These are phyloP conservation scores for Neostapfia colusana DNA, from an alignment of 176 grass and related monocot genomes.

Conservation along the genomic window DNA sequence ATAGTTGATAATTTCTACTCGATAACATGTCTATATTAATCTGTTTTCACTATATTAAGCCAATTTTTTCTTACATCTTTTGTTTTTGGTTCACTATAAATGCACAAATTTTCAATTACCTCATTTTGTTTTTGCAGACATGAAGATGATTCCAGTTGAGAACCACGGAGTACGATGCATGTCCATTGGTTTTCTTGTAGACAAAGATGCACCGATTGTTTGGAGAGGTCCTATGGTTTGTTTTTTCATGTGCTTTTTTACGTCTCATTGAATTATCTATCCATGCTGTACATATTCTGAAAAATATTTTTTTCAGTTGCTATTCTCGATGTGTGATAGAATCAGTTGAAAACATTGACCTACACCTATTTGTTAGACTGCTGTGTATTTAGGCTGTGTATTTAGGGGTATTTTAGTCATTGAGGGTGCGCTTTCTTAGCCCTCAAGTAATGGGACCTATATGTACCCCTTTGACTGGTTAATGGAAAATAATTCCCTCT, in stretches of 20 bases:
- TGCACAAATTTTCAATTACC: not conserved
- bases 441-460: too few species aligned
- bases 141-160: constrained; percentile 96
- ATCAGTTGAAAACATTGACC: not conserved
- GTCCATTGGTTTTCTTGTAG: constrained; percentile 97
- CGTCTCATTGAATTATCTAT: constrained; percentile 18
- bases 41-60: not conserved
- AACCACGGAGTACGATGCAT: constrained; percentile 87
- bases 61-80: not conserved
- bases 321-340: not conserved
- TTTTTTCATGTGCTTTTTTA: constrained; percentile 46
- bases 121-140: constrained; percentile 49
- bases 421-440: too few species aligned
- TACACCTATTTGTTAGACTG: too few species aligned
- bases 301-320: not conserved
- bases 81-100: not conserved
- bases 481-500: too few species aligned
- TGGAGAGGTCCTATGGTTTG: constrained; percentile 99
- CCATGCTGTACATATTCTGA: not conserved
- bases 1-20: not conserved
- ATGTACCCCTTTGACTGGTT: too few species aligned
- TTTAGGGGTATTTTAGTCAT: too few species aligned
- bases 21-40: not conserved
- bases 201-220: constrained; percentile 86
- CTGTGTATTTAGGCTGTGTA: too few species aligned